Conservation (phyloP, 78 protist genomes). For the Diacronema lutheri region DNA sequence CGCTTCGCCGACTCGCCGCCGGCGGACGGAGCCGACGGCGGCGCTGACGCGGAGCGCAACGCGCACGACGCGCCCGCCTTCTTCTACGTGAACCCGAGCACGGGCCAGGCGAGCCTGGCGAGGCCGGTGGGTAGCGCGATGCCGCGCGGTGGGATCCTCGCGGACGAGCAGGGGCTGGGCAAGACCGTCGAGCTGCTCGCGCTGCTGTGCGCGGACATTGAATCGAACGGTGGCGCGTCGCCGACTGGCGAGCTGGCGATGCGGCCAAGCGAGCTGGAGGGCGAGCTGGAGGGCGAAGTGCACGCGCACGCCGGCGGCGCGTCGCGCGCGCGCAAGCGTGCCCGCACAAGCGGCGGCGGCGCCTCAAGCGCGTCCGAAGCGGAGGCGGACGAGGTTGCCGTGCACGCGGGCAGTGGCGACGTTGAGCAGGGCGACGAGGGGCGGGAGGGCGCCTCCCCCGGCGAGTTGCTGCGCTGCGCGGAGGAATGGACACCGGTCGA, state of each 20-base stretch:
- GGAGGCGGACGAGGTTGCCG: too few relatives aligned
- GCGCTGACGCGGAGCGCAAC: not conserved
- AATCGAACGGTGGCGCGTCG: too few relatives aligned
- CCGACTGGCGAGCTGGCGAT: too few relatives aligned
- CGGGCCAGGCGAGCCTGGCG: not conserved
- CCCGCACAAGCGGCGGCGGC: not conserved
- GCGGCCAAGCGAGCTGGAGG: too few relatives aligned
- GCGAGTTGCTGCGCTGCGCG: too few relatives aligned
- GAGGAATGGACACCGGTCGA: too few relatives aligned
- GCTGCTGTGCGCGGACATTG: not conserved
- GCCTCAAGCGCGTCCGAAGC: not conserved
- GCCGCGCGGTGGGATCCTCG: slow-evolving; percentile 84
- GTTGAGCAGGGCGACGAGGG: too few relatives aligned
- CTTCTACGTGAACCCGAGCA: not conserved
- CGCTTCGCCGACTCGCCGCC: not conserved
- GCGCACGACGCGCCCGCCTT: not conserved
- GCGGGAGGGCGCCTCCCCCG: too few relatives aligned
- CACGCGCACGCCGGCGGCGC: not conserved
- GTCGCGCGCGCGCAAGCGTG: not conserved
- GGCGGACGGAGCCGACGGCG: not conserved
- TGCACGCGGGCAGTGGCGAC: too few relatives aligned
- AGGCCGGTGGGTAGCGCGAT: not conserved
- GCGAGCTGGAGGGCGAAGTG: not conserved
- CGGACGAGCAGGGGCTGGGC: slow-evolving; percentile 99
- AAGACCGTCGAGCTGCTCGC: slow-evolving; percentile 75